These are phyloP conservation scores for Plantago elongata DNA, from an alignment of 257 asterid species.

Conservation along the genomic window DNA sequence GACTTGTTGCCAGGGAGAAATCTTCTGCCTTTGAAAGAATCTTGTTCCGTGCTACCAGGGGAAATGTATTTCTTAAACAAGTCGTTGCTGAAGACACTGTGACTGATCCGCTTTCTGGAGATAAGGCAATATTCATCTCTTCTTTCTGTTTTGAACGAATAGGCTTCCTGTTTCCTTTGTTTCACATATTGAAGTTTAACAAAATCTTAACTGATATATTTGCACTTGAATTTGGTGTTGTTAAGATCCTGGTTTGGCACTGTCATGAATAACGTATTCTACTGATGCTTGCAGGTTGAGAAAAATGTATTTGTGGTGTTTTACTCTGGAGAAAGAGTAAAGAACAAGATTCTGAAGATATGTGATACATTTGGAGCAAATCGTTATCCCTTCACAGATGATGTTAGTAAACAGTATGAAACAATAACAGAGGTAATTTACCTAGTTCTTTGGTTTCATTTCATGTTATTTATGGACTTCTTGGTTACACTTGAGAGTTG, in stretches of 20 bases:
- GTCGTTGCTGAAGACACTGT: slow-evolving; percentile 45
- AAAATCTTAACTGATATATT: background rate
- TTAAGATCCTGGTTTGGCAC: background rate
- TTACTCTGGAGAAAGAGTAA: slow-evolving; percentile 63
- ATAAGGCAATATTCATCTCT: slow-evolving; percentile 34
- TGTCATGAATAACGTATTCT: no score
- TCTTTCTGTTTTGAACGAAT: slow-evolving; percentile 4
- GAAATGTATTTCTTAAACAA: slow-evolving; percentile 61
- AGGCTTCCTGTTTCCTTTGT: background rate
- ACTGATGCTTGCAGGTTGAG: slow-evolving; percentile 39
- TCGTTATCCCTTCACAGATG: slow-evolving; percentile 55
- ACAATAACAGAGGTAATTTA: slow-evolving; percentile 45
- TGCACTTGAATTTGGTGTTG: background rate
- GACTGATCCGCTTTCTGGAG: slow-evolving; percentile 51
- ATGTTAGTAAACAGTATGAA: slow-evolving; percentile 44
- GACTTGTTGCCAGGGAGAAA: slow-evolving; percentile 56
- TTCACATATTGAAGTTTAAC: background rate
- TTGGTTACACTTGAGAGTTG: slow-evolving; percentile 2
- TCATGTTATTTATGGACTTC: background rate
- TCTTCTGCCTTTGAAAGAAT: slow-evolving; percentile 55
- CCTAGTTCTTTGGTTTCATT: background rate
- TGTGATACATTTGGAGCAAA: slow-evolving; percentile 73
- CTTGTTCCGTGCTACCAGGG: slow-evolving; percentile 61
- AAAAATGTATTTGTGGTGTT: slow-evolving; percentile 55
- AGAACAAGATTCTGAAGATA: slow-evolving; percentile 49